phyloP scores from a whole-genome alignment of 1,139 yeast species.

The Taphrina deformans region DNA sequence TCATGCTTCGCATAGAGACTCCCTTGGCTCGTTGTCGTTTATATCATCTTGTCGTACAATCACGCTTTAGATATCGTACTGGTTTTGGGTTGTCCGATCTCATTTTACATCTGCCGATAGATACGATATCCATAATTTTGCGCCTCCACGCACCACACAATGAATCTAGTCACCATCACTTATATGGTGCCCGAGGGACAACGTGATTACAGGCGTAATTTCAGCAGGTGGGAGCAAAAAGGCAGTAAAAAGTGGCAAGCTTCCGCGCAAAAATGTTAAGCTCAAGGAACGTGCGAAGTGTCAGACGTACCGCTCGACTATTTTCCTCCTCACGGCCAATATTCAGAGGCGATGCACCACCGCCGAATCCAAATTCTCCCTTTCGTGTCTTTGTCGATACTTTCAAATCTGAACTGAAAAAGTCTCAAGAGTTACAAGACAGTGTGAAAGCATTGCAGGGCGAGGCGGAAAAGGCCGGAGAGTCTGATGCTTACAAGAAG shows the following conservation, averaged over 20 bases:
- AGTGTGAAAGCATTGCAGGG: conserved; percentile 93
- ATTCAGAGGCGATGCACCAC: conserved; percentile 28
- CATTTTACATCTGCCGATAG: no score
- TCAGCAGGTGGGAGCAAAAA: no score
- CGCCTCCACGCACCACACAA: not conserved
- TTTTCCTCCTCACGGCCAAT: not conserved
- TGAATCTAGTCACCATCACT: no score
- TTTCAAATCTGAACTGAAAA: conserved; percentile 85
- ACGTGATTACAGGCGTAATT: no score
- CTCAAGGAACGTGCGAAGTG: not conserved
- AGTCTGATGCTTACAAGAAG: conserved; percentile 85
- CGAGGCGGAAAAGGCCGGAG: conserved; percentile 93
- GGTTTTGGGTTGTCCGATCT: no score
- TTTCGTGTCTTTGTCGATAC: conserved; percentile 91
- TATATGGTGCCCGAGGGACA: no score
- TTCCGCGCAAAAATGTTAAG: not conserved
- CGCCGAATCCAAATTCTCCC: conserved; percentile 55
- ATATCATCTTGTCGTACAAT: no score
- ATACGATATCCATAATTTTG: not conserved
- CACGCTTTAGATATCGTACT: no score
- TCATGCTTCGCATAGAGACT: no score
- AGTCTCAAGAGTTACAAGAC: conserved; percentile 83
- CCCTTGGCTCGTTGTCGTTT: no score
- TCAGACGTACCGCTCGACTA: conserved; percentile 4
- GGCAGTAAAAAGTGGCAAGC: no score